phyloP scores from a whole-genome alignment of 2,329 filamentous ascomycete genomes.

The Xylariaceae sp. region DNA sequence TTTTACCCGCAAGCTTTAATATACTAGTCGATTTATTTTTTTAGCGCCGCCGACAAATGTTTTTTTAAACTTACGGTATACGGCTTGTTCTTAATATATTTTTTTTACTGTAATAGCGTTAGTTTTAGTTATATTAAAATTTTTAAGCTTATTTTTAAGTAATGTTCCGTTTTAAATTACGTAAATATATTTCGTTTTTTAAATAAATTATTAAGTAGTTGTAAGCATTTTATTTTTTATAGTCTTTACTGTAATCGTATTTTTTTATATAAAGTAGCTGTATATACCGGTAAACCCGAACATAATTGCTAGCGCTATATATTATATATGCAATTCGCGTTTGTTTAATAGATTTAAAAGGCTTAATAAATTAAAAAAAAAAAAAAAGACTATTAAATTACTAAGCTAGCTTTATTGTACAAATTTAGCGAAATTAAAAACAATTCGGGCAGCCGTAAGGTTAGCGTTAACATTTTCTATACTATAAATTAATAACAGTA shows the following conservation, averaged over 20 bases:
- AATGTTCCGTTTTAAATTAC: slow-evolving; percentile 47
- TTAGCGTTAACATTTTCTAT: slow-evolving; percentile 13
- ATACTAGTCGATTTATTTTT: slow-evolving; percentile 7
- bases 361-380: slow-evolving; percentile 8
- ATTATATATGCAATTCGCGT: slow-evolving; percentile 36
- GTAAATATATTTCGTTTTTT: slow-evolving; percentile 42
- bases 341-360: slow-evolving; percentile 11
- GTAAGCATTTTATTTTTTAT: slow-evolving; percentile 45
- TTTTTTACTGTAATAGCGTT: slow-evolving; percentile 14
- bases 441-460: not conserved
- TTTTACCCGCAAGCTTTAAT: slow-evolving; percentile 30
- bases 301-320: slow-evolving; percentile 45
- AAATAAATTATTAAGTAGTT: slow-evolving; percentile 42
- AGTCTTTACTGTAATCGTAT: slow-evolving; percentile 42
- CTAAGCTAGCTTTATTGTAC: slow-evolving; percentile 8
- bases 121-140: slow-evolving; percentile 12
- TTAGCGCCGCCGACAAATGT: slow-evolving; percentile 17
- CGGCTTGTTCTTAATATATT: slow-evolving; percentile 4
- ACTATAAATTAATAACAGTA: no score
- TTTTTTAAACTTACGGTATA: slow-evolving; percentile 15
- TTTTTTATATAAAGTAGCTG: slow-evolving; percentile 44
- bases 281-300: slow-evolving; percentile 46
- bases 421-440: slow-evolving; percentile 12
- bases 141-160: slow-evolving; percentile 42
- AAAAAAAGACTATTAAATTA: slow-evolving; percentile 14